Percentiles rank a stretch among this genome's conserved stretches.
phyloP scores from a whole-genome alignment of 1,284 basidiomycete species.

The Trametes versicolor region DNA sequence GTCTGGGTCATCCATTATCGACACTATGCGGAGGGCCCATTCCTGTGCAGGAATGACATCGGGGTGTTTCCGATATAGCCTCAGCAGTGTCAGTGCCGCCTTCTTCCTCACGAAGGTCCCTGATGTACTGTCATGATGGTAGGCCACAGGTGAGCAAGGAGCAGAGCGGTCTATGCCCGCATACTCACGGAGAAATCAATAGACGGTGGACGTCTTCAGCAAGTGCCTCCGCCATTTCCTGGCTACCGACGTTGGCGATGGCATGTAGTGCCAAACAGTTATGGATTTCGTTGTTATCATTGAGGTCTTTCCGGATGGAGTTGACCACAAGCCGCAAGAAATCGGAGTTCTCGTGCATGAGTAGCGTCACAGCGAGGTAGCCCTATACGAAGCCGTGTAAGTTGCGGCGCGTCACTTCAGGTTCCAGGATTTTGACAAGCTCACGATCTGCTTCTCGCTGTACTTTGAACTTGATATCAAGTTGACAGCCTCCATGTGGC shows the following conservation, averaged over 20 bases:
- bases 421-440: conserved; percentile 44
- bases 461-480: conserved; percentile 96
- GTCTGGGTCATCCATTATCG: conserved; percentile 94
- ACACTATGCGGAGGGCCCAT: conserved; percentile 95
- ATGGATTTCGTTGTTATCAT: conserved; percentile 93
- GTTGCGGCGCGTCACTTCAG: conserved; percentile 1
- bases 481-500: conserved; percentile 99
- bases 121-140: conserved; percentile 75
- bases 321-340: conserved; percentile 96
- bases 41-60: conserved; percentile 93
- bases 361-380: conserved; percentile 94
- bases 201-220: conserved; percentile 94
- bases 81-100: conserved; percentile 92
- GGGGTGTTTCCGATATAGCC: conserved; percentile 96
- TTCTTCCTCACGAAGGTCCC: conserved; percentile 98
- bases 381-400: conserved; percentile 62
- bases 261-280: conserved; percentile 98
- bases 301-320: conserved; percentile 97
- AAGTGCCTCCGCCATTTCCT: conserved; percentile 98
- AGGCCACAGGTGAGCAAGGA: no score
- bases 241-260: conserved; percentile 97
- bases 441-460: conserved; percentile 98
- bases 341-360: conserved; percentile 99
- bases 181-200: conserved; percentile 91
- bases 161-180: background rate